A percentile compares a stretch with the other conserved stretches of the same genome.
These are phyloP conservation scores for Fragaria ananassa DNA, from an alignment of 306 rosid species.

Conservation along the genomic window DNA sequence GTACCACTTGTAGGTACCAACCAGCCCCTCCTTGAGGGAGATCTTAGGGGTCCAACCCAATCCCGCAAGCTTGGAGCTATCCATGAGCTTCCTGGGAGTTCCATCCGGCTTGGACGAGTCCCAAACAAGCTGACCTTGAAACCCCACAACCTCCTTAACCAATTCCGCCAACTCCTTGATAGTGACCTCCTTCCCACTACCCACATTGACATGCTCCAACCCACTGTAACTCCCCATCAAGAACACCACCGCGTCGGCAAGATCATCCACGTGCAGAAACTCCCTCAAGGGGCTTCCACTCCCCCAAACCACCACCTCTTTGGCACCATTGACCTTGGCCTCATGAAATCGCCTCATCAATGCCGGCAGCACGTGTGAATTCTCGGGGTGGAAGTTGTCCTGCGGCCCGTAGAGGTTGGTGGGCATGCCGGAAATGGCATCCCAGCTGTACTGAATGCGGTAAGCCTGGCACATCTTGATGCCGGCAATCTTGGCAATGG, in stretches of 20 bases:
- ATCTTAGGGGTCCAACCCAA: slow-evolving; percentile 83
- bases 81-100: slow-evolving; percentile 95
- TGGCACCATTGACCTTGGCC: slow-evolving; percentile 66
- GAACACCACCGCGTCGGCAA: slow-evolving; percentile 75
- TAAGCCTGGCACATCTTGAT: slow-evolving; percentile 97
- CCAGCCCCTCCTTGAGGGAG: slow-evolving; percentile 89
- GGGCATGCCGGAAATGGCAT: slow-evolving; percentile 98
- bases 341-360: slow-evolving; percentile 92
- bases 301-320: slow-evolving; percentile 98
- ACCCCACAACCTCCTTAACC: slow-evolving; percentile 91
- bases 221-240: slow-evolving; percentile 77
- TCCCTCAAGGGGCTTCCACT: slow-evolving; percentile 90
- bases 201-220: slow-evolving; percentile 75
- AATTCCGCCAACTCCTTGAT: slow-evolving; percentile 82
- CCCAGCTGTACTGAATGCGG: slow-evolving; percentile 74
- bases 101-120: slow-evolving; percentile 89
- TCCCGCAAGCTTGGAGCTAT: slow-evolving; percentile 69
- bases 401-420: slow-evolving; percentile 82
- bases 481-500: slow-evolving; percentile 91
- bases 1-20: slow-evolving; percentile 88
- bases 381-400: slow-evolving; percentile 88
- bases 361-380: slow-evolving; percentile 89
- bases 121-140: slow-evolving; percentile 87
- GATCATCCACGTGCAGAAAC: slow-evolving; percentile 87
- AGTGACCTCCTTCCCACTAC: slow-evolving; percentile 89